Evolutionary conservation across 352 stramenopile genomes (phyloP).

Genomic region (Thalassiosira livingstoniorum): DNA sequence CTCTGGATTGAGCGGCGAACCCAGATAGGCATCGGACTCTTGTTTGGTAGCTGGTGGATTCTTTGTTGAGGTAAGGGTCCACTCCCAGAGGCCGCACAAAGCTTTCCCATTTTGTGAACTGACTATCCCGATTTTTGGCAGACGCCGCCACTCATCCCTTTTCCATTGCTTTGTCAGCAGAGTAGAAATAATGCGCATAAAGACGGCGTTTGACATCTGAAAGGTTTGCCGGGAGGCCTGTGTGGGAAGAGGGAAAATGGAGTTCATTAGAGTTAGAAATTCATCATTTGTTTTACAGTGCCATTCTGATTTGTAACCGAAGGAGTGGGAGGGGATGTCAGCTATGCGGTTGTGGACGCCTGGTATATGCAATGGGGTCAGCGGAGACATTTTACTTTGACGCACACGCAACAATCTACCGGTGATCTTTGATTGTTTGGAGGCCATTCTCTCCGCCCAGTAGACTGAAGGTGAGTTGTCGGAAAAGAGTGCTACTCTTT

Average conservation of each 20-base stretch:
- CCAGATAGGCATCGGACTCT: neutral
- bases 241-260: conserved; percentile 32
- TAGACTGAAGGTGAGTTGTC: conserved; percentile 39
- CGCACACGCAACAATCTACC: conserved; percentile 22
- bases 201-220: conserved; percentile 4
- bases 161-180: conserved; percentile 28
- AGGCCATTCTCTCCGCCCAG: conserved; percentile 18
- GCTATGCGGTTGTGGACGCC: conserved; percentile 24
- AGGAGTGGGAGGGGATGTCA: conserved; percentile 45
- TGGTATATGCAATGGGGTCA: conserved; percentile 35
- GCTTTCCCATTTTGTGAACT: conserved; percentile 19
- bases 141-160: conserved; percentile 34
- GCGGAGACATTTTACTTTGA: conserved; percentile 3
- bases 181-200: conserved; percentile 25
- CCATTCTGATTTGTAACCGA: conserved; percentile 33
- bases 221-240: conserved; percentile 40
- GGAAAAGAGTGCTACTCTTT: conserved; percentile 22
- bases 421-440: neutral
- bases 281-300: conserved; percentile 35
- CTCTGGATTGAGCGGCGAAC: conserved; percentile 2
- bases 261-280: conserved; percentile 38
- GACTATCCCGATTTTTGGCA: conserved; percentile 11
- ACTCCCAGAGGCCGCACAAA: conserved; percentile 20
- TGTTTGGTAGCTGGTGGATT: neutral
- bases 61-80: conserved; percentile 17